phyloP scores from a whole-genome alignment of 768 basidiomycete species.

The Tricholoma bakamatsutake region DNA sequence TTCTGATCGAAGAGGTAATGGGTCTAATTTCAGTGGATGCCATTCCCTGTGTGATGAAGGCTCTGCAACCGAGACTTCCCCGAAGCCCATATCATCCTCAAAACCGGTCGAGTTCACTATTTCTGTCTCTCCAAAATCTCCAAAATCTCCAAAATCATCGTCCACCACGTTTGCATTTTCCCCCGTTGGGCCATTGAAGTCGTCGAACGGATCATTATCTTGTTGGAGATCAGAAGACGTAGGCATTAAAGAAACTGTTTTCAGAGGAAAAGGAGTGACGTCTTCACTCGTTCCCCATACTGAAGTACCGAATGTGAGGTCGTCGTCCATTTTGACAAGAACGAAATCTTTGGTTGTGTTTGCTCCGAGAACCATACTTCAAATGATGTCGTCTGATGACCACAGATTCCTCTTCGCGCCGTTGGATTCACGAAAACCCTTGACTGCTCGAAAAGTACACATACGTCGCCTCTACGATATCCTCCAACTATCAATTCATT shows the following conservation, averaged over 20 bases:
- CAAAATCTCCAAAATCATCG: conserved; percentile 85
- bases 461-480: conserved; percentile 72
- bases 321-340: conserved; percentile 54
- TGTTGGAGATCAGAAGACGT: conserved; percentile 22
- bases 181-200: conserved; percentile 51
- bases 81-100: conserved; percentile 29
- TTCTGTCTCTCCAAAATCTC: conserved; percentile 74
- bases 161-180: conserved; percentile 43
- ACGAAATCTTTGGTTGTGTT: conserved; percentile 27
- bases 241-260: conserved; percentile 17
- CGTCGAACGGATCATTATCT: conserved; percentile 39
- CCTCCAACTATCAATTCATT: conserved; percentile 64
- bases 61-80: conserved; percentile 32
- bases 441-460: conserved; percentile 61
- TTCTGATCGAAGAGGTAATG: conserved; percentile 51
- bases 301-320: conserved; percentile 63
- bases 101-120: conserved; percentile 28
- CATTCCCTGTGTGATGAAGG: conserved; percentile 41
- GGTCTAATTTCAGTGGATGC: conserved; percentile 60
- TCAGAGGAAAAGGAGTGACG: conserved; percentile 22
- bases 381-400: conserved; percentile 26
- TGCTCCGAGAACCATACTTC: conserved; percentile 4
- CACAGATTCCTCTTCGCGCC: conserved; percentile 60
- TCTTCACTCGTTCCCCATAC: conserved; percentile 59
- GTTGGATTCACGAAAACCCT: conserved; percentile 41